Conservation (phyloP, 345 rosid genomes). For the Arabidopsis suecica region DNA sequence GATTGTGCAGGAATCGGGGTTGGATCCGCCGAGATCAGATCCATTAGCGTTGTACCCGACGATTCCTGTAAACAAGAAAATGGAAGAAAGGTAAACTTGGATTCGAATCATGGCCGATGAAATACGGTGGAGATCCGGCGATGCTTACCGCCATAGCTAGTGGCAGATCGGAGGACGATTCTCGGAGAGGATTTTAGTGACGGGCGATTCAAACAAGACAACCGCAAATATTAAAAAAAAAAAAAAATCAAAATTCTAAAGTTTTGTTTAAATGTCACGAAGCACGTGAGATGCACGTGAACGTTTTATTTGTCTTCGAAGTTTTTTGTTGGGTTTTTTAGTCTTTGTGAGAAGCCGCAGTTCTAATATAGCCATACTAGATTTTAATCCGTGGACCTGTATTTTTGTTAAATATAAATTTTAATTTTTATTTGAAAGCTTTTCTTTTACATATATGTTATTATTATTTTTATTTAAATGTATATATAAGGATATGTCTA, state of each 20-base stretch:
- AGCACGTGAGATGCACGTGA: not conserved
- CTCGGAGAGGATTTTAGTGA: conserved; percentile 31
- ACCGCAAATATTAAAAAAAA: not conserved
- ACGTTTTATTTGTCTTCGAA: not conserved
- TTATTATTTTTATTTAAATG: too few relatives aligned
- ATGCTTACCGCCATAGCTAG: conserved; percentile 47
- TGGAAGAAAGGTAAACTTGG: conserved; percentile 5
- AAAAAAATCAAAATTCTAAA: not conserved
- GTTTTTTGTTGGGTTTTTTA: too few relatives aligned
- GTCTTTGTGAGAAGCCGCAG: too few relatives aligned
- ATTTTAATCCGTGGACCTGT: too few relatives aligned
- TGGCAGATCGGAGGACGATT: conserved; percentile 37
- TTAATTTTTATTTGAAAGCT: too few relatives aligned
- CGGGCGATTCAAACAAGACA: conserved; percentile 6
- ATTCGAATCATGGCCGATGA: conserved; percentile 17
- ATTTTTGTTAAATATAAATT: too few relatives aligned
- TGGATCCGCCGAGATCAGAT: conserved; percentile 97
- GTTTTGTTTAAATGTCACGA: not conserved
- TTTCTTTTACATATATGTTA: too few relatives aligned
- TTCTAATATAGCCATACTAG: too few relatives aligned
- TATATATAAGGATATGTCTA: too few relatives aligned
- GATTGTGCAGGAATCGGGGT: conserved; percentile 52
- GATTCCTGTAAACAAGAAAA: conserved; percentile 60
- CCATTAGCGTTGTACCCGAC: conserved; percentile 93
- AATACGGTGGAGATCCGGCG: conserved; percentile 34